phyloP scores from a whole-genome alignment of 805 yeast species.

The Lipomyces spencermartinsiae region DNA sequence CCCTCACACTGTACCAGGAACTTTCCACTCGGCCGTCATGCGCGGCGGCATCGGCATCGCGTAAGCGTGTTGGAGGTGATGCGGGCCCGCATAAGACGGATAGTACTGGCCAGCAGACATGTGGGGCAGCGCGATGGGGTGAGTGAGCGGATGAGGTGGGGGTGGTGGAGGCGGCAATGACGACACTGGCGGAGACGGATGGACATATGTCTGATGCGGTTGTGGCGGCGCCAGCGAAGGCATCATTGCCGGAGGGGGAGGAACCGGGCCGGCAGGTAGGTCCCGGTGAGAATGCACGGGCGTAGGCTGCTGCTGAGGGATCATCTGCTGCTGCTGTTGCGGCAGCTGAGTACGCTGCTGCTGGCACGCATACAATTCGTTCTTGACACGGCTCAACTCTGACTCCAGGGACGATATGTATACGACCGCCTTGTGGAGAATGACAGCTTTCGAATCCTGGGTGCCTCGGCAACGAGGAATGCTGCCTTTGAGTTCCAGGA shows the following conservation, averaged over 20 bases:
- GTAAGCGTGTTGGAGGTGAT: not conserved
- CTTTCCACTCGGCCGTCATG: constrained; percentile 8
- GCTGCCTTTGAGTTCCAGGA: constrained; percentile 48
- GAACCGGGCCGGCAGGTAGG: not conserved
- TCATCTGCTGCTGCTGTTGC: not conserved
- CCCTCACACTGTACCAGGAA: constrained; percentile 7
- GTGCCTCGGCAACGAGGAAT: constrained; percentile 53
- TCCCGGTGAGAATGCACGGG: not conserved
- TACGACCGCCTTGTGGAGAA: constrained; percentile 52
- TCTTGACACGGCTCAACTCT: constrained; percentile 41
- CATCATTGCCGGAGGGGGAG: not conserved
- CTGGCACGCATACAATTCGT: constrained; percentile 11
- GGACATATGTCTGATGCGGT: not conserved
- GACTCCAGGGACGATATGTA: constrained; percentile 51
- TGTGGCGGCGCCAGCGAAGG: constrained; percentile 3
- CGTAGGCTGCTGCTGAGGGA: constrained; percentile 6
- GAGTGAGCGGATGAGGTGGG: not conserved
- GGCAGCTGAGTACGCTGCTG: not conserved
- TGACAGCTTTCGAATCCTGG: constrained; percentile 55
- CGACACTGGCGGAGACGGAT: not conserved
- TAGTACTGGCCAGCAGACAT: constrained; percentile 8
- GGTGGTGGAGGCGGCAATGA: constrained; percentile 1
- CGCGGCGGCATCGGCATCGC: constrained; percentile 5
- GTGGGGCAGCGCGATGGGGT: not conserved
- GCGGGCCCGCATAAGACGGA: not conserved